Base-by-base conservation (phyloP, 768 basidiomycete species). In the Suillus subaureus region DNA sequence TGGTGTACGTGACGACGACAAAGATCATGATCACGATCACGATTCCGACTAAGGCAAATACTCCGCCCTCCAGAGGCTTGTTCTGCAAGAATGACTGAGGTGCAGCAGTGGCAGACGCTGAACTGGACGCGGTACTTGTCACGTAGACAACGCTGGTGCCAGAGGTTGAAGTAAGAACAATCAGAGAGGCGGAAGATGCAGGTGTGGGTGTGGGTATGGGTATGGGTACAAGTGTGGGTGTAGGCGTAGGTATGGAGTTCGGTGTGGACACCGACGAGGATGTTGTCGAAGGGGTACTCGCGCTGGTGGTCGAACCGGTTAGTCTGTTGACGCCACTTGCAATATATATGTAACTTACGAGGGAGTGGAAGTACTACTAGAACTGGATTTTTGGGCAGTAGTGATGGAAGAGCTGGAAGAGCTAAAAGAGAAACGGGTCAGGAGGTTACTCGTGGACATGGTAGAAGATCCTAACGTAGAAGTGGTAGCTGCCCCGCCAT, bases 61-160 rank as follows among this genome's bases (percentile, higher is more conserved):
- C 82, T 11, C 84, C 75, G 8, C 85, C 85, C 49, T 85, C 83
- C n/a, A 88, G 79, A n/a, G 84, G 79, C 74, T 87, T 89, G 75
- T 92, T 89, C 65, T 86, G 75, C 43, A 92, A 72, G 77, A 93
- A 92, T 13, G 81, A 70, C 11, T 74, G 70, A n/a, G 73, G 47
- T 3, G 76, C 21, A 26, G 68, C 37, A 1, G 73, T 68, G 7
- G 71, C 33, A 21, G 79, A 66, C 37, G 75, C 45, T 1, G 74
- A 13, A 42, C 74, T 71, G 4, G 79, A 52, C 57, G 72, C 62
- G 7, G 73, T 64, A 15, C 76, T 75, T 39, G 76, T 71, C 35
- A 82, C 74, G 45, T 77, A 72, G n/a, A 78, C 66, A 49, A 74
- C 47, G 26, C 45, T 58, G 28, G 69, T 70, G 7, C 73, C 73